Evolutionary conservation across 495 filamentous ascomycete genomes (phyloP).

Genomic region (Hyaloscypha variabilis): DNA sequence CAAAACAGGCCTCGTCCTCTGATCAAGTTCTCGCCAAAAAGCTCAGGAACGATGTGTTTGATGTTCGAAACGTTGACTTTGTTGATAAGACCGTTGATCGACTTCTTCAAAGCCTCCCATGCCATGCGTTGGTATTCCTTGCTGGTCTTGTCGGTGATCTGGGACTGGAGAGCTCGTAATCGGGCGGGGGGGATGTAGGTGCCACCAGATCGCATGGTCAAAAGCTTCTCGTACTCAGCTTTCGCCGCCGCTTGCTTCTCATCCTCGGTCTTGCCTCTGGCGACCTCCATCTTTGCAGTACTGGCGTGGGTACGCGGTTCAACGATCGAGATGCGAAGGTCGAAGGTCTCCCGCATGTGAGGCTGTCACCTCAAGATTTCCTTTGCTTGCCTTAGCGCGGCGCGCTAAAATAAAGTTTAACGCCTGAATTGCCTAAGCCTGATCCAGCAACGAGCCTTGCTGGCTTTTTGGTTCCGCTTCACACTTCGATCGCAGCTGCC

Average conservation of each 20-base stretch:
- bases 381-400: no score
- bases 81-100: conserved; percentile 97
- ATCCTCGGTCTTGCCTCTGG: conserved; percentile 64
- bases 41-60: conserved; percentile 93
- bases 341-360: neutral
- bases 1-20: conserved; percentile 92
- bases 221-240: conserved; percentile 87
- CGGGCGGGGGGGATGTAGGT: conserved; percentile 94
- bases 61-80: conserved; percentile 98
- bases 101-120: conserved; percentile 98
- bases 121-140: conserved; percentile 99
- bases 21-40: conserved; percentile 93
- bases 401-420: no score
- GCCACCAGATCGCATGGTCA: conserved; percentile 89
- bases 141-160: conserved; percentile 93
- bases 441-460: no score
- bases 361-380: no score
- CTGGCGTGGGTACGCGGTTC: neutral
- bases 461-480: neutral
- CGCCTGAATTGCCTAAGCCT: no score
- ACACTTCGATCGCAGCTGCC: neutral
- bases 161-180: conserved; percentile 88
- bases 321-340: neutral
- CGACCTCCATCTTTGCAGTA: conserved; percentile 16
- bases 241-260: conserved; percentile 81